Evolutionary conservation across 2,329 filamentous ascomycete species (phyloP), one percentile per base, ranked within the genome.

Genomic region (Aureobasidium leucospermi): DNA sequence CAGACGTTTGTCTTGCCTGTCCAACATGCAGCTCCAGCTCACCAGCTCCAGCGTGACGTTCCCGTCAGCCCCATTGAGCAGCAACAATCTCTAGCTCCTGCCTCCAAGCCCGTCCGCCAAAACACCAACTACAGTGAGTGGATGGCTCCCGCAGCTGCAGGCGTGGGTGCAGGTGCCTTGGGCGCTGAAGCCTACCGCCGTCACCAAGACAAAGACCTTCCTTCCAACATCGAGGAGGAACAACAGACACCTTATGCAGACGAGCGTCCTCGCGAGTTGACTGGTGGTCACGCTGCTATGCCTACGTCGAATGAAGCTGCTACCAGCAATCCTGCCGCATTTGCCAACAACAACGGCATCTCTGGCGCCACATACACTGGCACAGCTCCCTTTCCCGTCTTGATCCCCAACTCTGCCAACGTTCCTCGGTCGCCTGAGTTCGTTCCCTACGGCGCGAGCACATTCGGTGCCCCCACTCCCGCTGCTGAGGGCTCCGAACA

Each of bases 111-210:
- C 56, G 62, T 60, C 34, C 63, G 67, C 46, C 72, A 71, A 51
- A 71, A 73, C 61, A 79, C 74, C 62, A 72, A 61, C 28, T 70
- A 75, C 55, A 78, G 78, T 15, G 74, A 79, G 32, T 85, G 81
- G 81, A 78, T 84, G 72, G 77, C 74, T 23, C 78, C 79, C 36
- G 74, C 73, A n/a, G 76, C 75, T 11, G 69, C 63, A 6, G 71
- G 69, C 39, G 46, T 43, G 8, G 69, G 65, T 19, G 77, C 73
- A 9, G 75, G 75, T 19, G 46, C 45, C 11, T 45, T 67, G 10
- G 66, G 66, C n/a, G 55, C 64, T 11, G 64, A 67, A 32, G 64
- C 64, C 34, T 67, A 66, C 39, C 61, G 60, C 13, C 62, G 61
- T 32, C 63, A 66, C 32, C 65, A 68, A 10, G 16, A 38, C 43